A percentile compares a stretch with the other conserved stretches of the same genome.
phyloP scores from a whole-genome alignment of 2,329 filamentous ascomycete species.

The Didymella keratinophila region DNA sequence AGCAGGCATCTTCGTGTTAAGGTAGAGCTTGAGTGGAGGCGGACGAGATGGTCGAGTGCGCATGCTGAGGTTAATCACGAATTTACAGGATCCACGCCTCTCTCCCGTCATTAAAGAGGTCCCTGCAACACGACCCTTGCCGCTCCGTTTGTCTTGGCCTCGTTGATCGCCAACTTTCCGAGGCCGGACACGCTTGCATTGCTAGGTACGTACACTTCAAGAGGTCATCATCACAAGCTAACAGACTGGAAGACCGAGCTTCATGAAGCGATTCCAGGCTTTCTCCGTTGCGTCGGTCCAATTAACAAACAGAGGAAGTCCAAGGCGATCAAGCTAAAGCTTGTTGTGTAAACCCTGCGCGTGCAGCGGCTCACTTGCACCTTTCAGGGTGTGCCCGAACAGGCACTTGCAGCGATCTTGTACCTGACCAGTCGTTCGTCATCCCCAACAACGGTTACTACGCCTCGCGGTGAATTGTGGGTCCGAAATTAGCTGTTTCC shows the following conservation, averaged over 20 bases:
- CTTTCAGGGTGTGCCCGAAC: conserved; percentile 23
- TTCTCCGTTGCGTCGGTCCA: conserved; percentile 19
- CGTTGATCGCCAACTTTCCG: conserved; percentile 7
- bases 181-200: conserved; percentile 10
- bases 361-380: conserved; percentile 24
- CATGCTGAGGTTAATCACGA: conserved; percentile 47
- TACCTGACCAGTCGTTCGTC: conserved; percentile 17
- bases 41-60: conserved; percentile 42
- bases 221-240: conserved; percentile 6
- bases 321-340: conserved; percentile 33
- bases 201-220: conserved; percentile 14
- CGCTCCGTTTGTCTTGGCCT: conserved; percentile 7
- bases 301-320: conserved; percentile 25
- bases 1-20: conserved; percentile 43
- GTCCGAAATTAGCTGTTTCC: conserved; percentile 9
- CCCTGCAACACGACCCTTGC: conserved; percentile 22
- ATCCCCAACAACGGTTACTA: conserved; percentile 7
- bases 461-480: conserved; percentile 10
- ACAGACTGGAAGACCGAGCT: conserved; percentile 17
- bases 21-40: conserved; percentile 45
- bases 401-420: conserved; percentile 21
- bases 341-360: conserved; percentile 30
- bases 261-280: conserved; percentile 19
- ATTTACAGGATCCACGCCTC: conserved; percentile 24
- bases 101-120: conserved; percentile 20